These are phyloP conservation scores for Alternaria sp. DNA, from an alignment of 2,329 filamentous ascomycete species.

Conservation along the genomic window DNA sequence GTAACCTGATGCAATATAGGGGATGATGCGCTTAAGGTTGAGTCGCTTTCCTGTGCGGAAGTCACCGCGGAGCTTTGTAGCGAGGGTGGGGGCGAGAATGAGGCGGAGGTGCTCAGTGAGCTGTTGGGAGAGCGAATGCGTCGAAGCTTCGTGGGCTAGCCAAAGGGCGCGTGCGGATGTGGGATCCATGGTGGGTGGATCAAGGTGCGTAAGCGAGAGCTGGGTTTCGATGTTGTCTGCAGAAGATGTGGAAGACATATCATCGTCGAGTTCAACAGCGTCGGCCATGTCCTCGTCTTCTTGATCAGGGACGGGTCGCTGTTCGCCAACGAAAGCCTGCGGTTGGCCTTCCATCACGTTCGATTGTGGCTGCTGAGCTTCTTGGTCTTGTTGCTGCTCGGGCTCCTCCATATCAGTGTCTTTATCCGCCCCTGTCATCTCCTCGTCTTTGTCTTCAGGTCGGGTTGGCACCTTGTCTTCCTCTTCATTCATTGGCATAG, in stretches of 20 bases:
- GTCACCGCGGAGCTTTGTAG: constrained; percentile 94
- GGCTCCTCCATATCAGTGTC: constrained; percentile 57
- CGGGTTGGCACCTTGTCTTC: constrained; percentile 46
- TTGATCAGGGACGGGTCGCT: constrained; percentile 45
- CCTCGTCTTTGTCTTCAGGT: constrained; percentile 47
- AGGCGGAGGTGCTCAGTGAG: constrained; percentile 94
- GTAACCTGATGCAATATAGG: constrained; percentile 97
- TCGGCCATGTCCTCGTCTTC: constrained; percentile 54
- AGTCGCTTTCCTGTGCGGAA: constrained; percentile 98
- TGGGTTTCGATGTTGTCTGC: constrained; percentile 62
- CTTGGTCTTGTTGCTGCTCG: constrained; percentile 38
- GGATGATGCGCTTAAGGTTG: constrained; percentile 99
- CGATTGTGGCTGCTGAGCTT: constrained; percentile 39
- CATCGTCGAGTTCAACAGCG: constrained; percentile 47
- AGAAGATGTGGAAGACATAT: constrained; percentile 46
- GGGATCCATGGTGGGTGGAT: constrained; percentile 52
- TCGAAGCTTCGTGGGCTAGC: constrained; percentile 83
- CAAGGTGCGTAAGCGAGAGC: constrained; percentile 76
- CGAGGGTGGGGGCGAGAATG: constrained; percentile 91
- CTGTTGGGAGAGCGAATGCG: constrained; percentile 84
- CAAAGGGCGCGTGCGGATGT: constrained; percentile 77
- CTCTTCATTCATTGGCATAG: constrained; percentile 72
- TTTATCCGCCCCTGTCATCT: constrained; percentile 34
- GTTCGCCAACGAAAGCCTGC: constrained; percentile 57
- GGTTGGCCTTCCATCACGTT: constrained; percentile 47